Evolutionary conservation across 352 stramenopile genomes (phyloP).

Genomic region (Aphanomyces invadans): DNA sequence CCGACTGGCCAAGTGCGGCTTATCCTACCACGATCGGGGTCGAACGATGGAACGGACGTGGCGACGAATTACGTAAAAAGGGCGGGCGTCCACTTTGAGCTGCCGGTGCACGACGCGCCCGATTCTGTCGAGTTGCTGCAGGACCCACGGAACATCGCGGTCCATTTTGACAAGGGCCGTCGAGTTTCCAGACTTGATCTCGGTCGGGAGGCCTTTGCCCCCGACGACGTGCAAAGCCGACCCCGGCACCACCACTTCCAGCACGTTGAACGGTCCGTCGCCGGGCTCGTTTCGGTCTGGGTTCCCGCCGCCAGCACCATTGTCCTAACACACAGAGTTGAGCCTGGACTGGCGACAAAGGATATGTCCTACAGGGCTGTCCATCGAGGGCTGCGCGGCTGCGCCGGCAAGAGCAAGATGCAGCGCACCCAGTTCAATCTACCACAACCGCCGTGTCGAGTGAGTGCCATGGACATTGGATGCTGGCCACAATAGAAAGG

Average conservation of each 20-base stretch:
- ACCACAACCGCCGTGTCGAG: neutral
- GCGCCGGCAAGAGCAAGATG: conserved; percentile 7
- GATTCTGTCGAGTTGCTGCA: conserved; percentile 16
- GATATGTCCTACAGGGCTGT: neutral
- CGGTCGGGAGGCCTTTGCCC: neutral
- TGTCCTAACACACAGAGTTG: no score
- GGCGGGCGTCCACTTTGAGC: neutral
- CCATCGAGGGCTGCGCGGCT: no score
- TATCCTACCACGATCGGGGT: no score
- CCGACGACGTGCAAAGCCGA: conserved; percentile 11
- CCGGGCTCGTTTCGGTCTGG: neutral
- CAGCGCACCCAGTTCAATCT: conserved; percentile 17
- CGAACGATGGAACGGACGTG: no score
- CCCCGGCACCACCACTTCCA: conserved; percentile 6
- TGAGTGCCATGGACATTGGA: no score
- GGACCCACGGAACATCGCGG: neutral
- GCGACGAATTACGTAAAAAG: conserved; percentile 12
- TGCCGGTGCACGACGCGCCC: neutral
- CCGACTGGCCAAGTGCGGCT: conserved; percentile 9
- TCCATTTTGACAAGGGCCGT: conserved; percentile 1
- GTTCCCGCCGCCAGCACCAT: no score
- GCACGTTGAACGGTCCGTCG: neutral
- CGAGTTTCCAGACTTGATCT: conserved; percentile 1
- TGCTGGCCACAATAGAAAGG: no score
- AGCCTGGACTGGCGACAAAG: no score